Evolutionary conservation across 2,329 filamentous ascomycete species (phyloP).

Genomic region (Akanthomyces lecanii): DNA sequence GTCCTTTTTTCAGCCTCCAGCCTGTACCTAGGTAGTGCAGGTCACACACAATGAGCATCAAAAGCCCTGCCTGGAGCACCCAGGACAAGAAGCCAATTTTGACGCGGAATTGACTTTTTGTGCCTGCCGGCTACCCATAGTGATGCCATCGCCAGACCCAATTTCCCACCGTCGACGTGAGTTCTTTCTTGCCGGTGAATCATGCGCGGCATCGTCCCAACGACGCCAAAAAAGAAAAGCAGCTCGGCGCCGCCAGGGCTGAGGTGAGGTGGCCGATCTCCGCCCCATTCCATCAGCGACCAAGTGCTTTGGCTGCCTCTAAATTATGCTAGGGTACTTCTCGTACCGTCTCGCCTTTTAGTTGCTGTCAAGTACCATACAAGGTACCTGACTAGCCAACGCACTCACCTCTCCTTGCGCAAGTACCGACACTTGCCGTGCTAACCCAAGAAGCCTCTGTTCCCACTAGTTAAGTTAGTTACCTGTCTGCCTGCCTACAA

Average conservation of each 20-base stretch:
- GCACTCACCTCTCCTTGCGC: not conserved
- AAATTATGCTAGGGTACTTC: too few relatives aligned
- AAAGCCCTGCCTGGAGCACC: not conserved
- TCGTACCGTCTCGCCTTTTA: not conserved
- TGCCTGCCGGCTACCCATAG: not conserved
- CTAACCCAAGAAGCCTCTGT: not conserved
- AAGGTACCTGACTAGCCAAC: not conserved
- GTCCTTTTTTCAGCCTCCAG: not conserved
- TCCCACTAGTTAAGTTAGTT: not conserved
- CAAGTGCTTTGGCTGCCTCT: not conserved
- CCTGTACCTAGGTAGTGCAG: not conserved
- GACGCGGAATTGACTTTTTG: not conserved
- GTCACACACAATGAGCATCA: not conserved
- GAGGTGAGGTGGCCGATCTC: constrained; percentile 1
- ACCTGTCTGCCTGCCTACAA: not conserved
- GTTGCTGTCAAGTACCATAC: not conserved
- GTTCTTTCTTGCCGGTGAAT: not conserved
- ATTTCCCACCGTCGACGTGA: not conserved
- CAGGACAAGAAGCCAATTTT: not conserved
- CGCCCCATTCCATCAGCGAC: not conserved
- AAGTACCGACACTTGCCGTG: constrained; percentile 2
- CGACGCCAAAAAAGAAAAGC: not conserved
- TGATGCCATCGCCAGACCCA: not conserved
- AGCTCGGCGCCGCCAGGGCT: not conserved
- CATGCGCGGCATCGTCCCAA: not conserved